These are phyloP conservation scores for Xylariaceae sp. DNA, from an alignment of 2,329 filamentous ascomycete species.

Conservation along the genomic window DNA sequence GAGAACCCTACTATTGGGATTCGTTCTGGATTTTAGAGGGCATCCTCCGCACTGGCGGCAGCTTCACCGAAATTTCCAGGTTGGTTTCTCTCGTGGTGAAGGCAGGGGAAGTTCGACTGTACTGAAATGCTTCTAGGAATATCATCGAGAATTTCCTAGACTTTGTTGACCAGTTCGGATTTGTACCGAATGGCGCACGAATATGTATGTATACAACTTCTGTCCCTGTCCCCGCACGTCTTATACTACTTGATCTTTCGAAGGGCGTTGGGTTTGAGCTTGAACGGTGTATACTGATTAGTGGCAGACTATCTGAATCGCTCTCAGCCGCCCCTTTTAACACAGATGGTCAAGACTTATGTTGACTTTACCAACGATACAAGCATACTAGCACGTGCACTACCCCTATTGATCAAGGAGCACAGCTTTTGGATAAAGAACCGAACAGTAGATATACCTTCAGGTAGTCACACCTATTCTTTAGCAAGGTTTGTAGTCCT, in stretches of 20 bases:
- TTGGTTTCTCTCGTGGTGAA: constrained; percentile 2
- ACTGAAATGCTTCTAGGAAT: constrained; percentile 43
- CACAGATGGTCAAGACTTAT: constrained; percentile 68
- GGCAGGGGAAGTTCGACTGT: background rate
- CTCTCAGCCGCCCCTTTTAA: constrained; percentile 66
- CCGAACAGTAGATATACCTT: constrained; percentile 57
- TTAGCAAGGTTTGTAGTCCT: constrained; percentile 53
- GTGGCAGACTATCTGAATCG: constrained; percentile 63
- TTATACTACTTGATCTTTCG: too few relatives aligned
- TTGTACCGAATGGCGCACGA: constrained; percentile 70
- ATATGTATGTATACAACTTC: constrained; percentile 40
- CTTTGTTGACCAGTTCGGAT: constrained; percentile 64
- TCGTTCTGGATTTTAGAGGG: constrained; percentile 71
- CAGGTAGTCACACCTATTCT: constrained; percentile 51
- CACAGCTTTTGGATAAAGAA: constrained; percentile 66
- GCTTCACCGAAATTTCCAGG: constrained; percentile 63
- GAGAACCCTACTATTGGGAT: constrained; percentile 74
- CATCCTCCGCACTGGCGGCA: constrained; percentile 64
- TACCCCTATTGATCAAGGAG: constrained; percentile 66
- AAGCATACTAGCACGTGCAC: constrained; percentile 59
- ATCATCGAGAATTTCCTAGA: constrained; percentile 73
- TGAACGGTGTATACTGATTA: constrained; percentile 1
- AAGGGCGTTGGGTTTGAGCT: background rate
- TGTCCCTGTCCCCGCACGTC: too few relatives aligned
- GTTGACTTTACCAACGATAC: constrained; percentile 67